Base-by-base conservation (phyloP, 345 rosid genomes). In the Euphorbia tirucalli region DNA sequence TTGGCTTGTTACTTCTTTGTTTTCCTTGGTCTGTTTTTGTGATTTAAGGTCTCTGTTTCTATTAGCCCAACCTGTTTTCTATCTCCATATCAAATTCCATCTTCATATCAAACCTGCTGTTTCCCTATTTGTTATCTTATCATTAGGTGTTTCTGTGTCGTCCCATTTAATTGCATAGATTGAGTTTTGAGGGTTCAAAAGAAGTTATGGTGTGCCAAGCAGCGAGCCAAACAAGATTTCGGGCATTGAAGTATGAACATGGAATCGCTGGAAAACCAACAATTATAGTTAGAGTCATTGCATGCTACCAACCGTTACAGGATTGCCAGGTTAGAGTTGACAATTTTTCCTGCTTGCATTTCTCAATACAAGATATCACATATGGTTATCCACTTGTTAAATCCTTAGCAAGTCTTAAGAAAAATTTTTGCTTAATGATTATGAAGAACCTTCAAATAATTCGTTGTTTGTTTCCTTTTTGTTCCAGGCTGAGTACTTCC, bases 151-250 rank as follows among this genome's bases (percentile, higher is more conserved):
- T 65, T 50, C 41, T 52, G 39, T 68, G 69, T 68, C 59, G 57
- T 55, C 21, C 50, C 75, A 31, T 58, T 1, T 57, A 65, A 70
- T 69, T 60, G 11, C 46, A 62, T 70, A 67, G 65, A 35, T 67
- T 48, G 22, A 68, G 64, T 76, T 75, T 58, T 70, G 78, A 79
- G 81, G 69, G 84, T 43, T 63, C 61, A 58, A 43, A 75, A 66
- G 35, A 65, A 60, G 97, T 92, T 86, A 95, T 95, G 99, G 99
- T 95, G 89, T 88, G 98, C 78, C 99, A 95, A 87, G 90, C 96
- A 71, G 98, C 98, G 41, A 80, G 94, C 76, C 93, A 86, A 78
- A 93, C 96, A 74, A 95, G 93, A 88, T 95, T 93, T 81, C 93
- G 93, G 75, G 97, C 90, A 19, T 82, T 89, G 67, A 95, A 90